phyloP scores from a whole-genome alignment of 306 rosid genomes.

The Vicia villosa region DNA sequence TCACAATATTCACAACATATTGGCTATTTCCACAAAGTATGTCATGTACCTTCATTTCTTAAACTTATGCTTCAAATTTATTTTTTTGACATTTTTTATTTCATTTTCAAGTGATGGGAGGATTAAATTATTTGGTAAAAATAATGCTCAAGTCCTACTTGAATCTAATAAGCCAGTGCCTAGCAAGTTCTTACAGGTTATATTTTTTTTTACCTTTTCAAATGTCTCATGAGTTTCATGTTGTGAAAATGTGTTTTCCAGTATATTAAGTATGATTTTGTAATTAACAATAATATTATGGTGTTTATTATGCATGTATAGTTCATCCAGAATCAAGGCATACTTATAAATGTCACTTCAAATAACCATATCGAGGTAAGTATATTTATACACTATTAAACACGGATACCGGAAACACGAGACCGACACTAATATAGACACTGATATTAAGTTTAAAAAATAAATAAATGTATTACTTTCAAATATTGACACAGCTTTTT shows the following conservation, averaged over 20 bases:
- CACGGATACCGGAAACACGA: too few relatives aligned
- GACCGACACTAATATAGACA: too few relatives aligned
- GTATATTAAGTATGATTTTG: slow-evolving; percentile 1
- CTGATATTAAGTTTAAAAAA: too few relatives aligned
- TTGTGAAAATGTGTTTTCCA: not conserved
- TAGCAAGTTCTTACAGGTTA: slow-evolving; percentile 80
- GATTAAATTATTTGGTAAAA: slow-evolving; percentile 74
- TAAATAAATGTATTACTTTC: too few relatives aligned
- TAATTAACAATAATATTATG: slow-evolving; percentile 29
- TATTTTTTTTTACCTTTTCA: slow-evolving; percentile 16
- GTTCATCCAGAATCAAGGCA: slow-evolving; percentile 76
- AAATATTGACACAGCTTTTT: too few relatives aligned
- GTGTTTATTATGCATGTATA: slow-evolving; percentile 47
- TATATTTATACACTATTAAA: slow-evolving; percentile 9
- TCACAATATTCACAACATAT: slow-evolving; percentile 65
- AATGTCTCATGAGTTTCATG: slow-evolving; percentile 3
- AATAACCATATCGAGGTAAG: slow-evolving; percentile 80
- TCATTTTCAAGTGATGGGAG: slow-evolving; percentile 68
- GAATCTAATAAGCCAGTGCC: slow-evolving; percentile 62
- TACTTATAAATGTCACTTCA: slow-evolving; percentile 61
- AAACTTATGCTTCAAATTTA: slow-evolving; percentile 14
- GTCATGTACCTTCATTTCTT: slow-evolving; percentile 12
- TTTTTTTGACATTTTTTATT: not conserved
- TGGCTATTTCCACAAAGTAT: slow-evolving; percentile 83
- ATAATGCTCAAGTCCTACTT: slow-evolving; percentile 72